Evolutionary conservation across 192 early-diverging fungal genomes (phyloP).

Genomic region (Backusella macrospora): DNA sequence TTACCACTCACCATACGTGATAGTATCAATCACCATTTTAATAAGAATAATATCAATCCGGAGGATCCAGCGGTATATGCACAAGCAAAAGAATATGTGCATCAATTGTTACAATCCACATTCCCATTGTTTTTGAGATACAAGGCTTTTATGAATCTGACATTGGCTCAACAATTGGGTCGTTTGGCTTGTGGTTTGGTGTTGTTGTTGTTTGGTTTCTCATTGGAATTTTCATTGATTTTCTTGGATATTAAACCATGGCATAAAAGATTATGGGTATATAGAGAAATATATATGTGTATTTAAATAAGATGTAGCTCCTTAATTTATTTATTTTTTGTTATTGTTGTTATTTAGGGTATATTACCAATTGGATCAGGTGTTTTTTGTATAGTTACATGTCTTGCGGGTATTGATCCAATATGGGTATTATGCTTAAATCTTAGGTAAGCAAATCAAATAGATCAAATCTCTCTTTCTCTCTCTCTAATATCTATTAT

Average conservation of each 20-base stretch:
- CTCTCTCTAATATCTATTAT: neutral
- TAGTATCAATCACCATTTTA: conserved; percentile 27
- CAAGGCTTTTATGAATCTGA: conserved; percentile 58
- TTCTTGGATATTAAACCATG: conserved; percentile 54
- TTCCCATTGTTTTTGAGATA: conserved; percentile 57
- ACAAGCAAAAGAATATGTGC: conserved; percentile 55
- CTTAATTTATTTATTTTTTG: conserved; percentile 3
- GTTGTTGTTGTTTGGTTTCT: conserved; percentile 54
- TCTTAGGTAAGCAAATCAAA: conserved; percentile 31
- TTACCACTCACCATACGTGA: conserved; percentile 45
- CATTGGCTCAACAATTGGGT: conserved; percentile 46
- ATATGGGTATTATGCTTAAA: conserved; percentile 38
- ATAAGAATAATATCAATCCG: conserved; percentile 19
- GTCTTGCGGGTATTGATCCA: conserved; percentile 43
- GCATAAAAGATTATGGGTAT: conserved; percentile 58
- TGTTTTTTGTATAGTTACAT: conserved; percentile 38
- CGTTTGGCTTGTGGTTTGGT: conserved; percentile 50
- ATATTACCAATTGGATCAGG: conserved; percentile 40
- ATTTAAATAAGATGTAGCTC: neutral
- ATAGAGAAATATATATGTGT: neutral
- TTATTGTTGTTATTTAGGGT: conserved; percentile 26
- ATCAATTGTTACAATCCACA: conserved; percentile 48
- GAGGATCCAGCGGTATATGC: conserved; percentile 55
- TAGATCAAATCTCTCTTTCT: neutral
- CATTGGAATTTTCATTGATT: conserved; percentile 54